Base-by-base conservation (phyloP, 2,329 filamentous ascomycete genomes). In the Fulvia fulva region DNA sequence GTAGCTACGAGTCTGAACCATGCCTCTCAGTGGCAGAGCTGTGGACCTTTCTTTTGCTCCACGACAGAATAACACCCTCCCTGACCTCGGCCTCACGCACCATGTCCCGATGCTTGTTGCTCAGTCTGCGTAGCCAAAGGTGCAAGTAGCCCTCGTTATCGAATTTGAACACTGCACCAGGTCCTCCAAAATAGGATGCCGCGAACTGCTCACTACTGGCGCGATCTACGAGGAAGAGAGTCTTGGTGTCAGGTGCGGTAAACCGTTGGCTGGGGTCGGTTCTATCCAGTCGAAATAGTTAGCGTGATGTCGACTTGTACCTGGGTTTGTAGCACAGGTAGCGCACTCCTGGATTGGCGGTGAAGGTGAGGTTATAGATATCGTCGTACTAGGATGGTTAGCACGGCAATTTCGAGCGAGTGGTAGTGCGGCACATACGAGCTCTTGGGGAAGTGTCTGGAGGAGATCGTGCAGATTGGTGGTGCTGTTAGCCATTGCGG, bases 331-430 rank as follows among this genome's bases (percentile, higher is more conserved):
- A 37, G 7, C 43, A 5, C 19, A 22, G 8, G 6, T 46, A 9
- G 19, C 43, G 43, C 21, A 22, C 6, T n/a, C 49, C 49, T 3
- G 28, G 22, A 6, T 53, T n/a, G 23, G 50, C 28, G 34, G 50
- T 53, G 50, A 53, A 43, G 32, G 50, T 53, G 32, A 53, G 30
- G 50, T 53, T 32, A 32, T 53, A 53, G 32, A 23, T 53, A 5
- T 23, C n/a, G 32, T 53, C 50, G 21, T 32, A 7, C 22, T 37
- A 14, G 8, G 32, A 14, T 4, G 7, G 14, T 37, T 37, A 37
- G 32, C 14, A 9, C 4, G 32, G 32, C 16, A 16, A 4, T 4
- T 37, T 8, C 14, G 6, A 9, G 14, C 7, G 14, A 37, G 32
- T 16, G 7, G 32, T 14, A 14, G 7, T 16, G 7, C 6, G 8